A percentile compares a stretch with the other conserved stretches of the same genome.
phyloP scores from a whole-genome alignment of 1,284 basidiomycete genomes.

The Ustilago loliicola region DNA sequence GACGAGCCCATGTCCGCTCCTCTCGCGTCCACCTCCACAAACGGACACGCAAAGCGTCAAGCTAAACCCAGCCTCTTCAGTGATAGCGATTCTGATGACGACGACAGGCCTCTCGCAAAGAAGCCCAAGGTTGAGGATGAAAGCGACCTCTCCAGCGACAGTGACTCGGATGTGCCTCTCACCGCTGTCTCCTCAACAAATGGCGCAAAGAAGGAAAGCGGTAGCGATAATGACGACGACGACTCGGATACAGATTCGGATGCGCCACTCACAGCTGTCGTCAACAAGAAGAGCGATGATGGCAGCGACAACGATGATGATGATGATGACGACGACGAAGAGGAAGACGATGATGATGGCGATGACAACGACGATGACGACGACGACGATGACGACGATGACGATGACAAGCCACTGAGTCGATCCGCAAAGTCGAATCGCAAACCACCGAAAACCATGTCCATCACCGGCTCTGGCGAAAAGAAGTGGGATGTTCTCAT shows the following conservation, averaged over 20 bases:
- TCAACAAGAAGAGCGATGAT: conserved; percentile 38
- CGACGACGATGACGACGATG: conserved; percentile 66
- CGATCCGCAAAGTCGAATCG: conserved; percentile 28
- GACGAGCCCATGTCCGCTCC: conserved; percentile 45
- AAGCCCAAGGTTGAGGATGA: conserved; percentile 25
- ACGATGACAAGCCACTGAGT: conserved; percentile 73
- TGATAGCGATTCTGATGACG: conserved; percentile 49
- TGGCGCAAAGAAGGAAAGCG: conserved; percentile 44
- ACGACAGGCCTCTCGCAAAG: conserved; percentile 53
- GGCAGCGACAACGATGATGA: conserved; percentile 37
- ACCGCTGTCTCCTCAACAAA: conserved; percentile 37
- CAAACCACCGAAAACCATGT: conserved; percentile 51
- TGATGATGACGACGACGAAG: conserved; percentile 44
- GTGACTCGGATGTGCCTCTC: conserved; percentile 53
- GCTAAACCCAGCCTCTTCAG: conserved; percentile 33
- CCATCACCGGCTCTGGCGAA: conserved; percentile 57
- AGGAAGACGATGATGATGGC: conserved; percentile 47
- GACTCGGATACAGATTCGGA: conserved; percentile 57
- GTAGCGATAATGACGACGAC: conserved; percentile 22
- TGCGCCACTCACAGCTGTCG: conserved; percentile 47
- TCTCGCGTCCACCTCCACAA: conserved; percentile 27
- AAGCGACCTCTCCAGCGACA: conserved; percentile 33
- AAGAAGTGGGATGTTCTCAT: conserved; percentile 89
- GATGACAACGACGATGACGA: conserved; percentile 52
- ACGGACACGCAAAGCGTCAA: conserved; percentile 39